Percentiles rank a stretch among this genome's conserved stretches.
Conservation (phyloP, 2,329 filamentous ascomycete species). For the Myriosclerotinia duriaeana region DNA sequence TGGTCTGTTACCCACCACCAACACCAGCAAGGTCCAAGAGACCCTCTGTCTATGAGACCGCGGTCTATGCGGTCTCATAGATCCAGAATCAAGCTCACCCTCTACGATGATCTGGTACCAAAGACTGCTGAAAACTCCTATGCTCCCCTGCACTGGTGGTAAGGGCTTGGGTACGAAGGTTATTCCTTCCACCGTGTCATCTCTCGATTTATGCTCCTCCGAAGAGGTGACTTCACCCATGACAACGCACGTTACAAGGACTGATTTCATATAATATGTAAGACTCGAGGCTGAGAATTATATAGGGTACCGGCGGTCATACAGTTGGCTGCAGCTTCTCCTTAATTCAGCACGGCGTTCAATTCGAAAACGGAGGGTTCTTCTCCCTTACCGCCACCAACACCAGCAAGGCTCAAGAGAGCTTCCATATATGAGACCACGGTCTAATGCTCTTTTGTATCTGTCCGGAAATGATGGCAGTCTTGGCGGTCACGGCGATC, state of each 20-base stretch:
- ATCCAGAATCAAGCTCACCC: too few species aligned
- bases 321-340: background rate
- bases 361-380: background rate
- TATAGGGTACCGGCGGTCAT: conserved; percentile 53
- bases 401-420: background rate
- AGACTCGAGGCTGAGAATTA: conserved; percentile 56
- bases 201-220: conserved; percentile 82
- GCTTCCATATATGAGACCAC: too few species aligned
- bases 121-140: conserved; percentile 98
- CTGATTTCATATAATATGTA: conserved; percentile 27
- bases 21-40: background rate
- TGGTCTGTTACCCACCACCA: background rate
- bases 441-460: too few species aligned
- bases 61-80: background rate
- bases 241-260: conserved; percentile 67
- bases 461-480: too few species aligned
- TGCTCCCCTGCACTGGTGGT: conserved; percentile 76
- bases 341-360: background rate
- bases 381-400: too few species aligned
- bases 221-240: conserved; percentile 93
- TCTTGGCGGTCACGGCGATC: too few species aligned
- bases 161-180: conserved; percentile 78
- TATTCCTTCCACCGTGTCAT: conserved; percentile 93
- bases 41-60: background rate
- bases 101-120: conserved; percentile 70